Percentiles rank a stretch among this genome's conserved stretches.
phyloP scores from a whole-genome alignment of 495 filamentous ascomycete species.

The Cercophora scortea region DNA sequence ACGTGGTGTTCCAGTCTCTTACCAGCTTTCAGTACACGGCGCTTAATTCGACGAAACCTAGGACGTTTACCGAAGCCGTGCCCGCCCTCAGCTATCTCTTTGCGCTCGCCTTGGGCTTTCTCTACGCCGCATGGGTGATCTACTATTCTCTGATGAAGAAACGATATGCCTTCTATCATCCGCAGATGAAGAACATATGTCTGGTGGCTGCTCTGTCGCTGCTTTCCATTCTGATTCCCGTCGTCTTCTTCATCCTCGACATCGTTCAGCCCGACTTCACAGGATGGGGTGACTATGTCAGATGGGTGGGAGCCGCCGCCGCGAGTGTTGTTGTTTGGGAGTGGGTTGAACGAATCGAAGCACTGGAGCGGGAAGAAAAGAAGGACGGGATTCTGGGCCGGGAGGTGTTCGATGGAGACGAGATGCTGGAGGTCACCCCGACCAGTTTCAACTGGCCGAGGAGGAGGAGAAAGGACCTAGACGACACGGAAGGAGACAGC shows the following conservation, averaged over 20 bases:
- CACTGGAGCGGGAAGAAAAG: conserved; percentile 87
- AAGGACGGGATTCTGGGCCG: conserved; percentile 92
- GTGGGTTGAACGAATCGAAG: conserved; percentile 98
- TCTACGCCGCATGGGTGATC: conserved; percentile 93
- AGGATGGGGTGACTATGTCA: conserved; percentile 94
- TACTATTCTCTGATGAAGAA: conserved; percentile 93
- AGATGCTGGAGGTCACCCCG: conserved; percentile 77
- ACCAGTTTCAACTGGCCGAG: conserved; percentile 29
- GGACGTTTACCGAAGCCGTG: conserved; percentile 76
- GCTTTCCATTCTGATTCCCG: conserved; percentile 73
- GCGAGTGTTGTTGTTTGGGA: conserved; percentile 98
- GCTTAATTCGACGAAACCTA: conserved; percentile 53
- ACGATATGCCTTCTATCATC: conserved; percentile 87
- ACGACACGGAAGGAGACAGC: conserved; percentile 18
- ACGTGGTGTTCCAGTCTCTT: conserved; percentile 79
- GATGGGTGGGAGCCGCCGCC: conserved; percentile 94
- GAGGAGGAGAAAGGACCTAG: conserved; percentile 24
- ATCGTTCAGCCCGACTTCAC: conserved; percentile 80
- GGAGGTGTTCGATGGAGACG: conserved; percentile 94
- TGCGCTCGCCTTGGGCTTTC: conserved; percentile 74
- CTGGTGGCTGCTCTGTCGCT: conserved; percentile 77
- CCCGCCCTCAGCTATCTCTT: conserved; percentile 93
- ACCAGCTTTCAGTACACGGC: conserved; percentile 66
- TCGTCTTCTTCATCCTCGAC: conserved; percentile 93
- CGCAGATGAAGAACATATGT: conserved; percentile 85